Evolutionary conservation across 2,329 filamentous ascomycete species (phyloP), one percentile per base, ranked within the genome.

Genomic region (Moelleriella libera): DNA sequence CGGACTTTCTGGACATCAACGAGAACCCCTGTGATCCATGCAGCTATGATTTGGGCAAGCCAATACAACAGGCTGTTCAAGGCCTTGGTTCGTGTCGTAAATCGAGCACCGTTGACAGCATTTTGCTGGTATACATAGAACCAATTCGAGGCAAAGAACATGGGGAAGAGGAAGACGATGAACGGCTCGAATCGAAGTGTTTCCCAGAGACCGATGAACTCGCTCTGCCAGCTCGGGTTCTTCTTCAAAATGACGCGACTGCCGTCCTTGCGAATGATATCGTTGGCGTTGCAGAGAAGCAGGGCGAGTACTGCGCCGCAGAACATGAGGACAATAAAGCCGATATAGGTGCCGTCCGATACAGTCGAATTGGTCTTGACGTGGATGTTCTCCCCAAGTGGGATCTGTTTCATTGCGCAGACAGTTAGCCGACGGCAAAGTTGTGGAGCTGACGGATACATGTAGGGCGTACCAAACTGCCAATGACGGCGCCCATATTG

Each of bases 401-500:
- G 82, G 51, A 84, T 80, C 50, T 48, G n/a, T 11, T 30, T 6
- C 14, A 34, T 28, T 12, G 5, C 14, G 11, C n/a, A 7, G 37
- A 31, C 28, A 21, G 42, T 47, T 41, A 47, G 42, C 31, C 31
- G 43, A 14, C 1, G 34, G 12, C 34, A 12, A 39, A 39, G 34
- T 3, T 21, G 21, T 21, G 21, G 21, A 21, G 21, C 21, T 21
- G 21, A 21, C 21, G 21, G 21, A 21, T 21, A 21, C 21, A 21
- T 3, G 21, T 21, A 21, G 21, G 21, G 21, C 67, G 56, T 59
- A 72, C 67, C 57, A 82, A 65, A 58, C 82, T 80, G 52, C 89
- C 89, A 63, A 96, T 87, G 51, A 95, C 88, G 57, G 82, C 88
- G 56, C 89, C 89, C 50, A 89, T 65, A 66, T 95, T 95, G 74